These are phyloP conservation scores for Leccinum pallidistipes DNA, from an alignment of 1,284 basidiomycete species.

Conservation along the genomic window DNA sequence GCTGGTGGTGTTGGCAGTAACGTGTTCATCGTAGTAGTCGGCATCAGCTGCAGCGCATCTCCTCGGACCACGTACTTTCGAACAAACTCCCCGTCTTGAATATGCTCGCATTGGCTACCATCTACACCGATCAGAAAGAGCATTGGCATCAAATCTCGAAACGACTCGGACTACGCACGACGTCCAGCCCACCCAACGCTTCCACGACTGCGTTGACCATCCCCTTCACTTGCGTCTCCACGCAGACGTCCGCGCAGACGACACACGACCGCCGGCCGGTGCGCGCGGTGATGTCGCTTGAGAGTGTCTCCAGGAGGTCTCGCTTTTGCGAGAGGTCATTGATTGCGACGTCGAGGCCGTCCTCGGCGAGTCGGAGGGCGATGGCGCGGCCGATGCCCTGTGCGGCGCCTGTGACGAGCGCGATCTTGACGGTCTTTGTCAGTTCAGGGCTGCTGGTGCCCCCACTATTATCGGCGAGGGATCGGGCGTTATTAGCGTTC, in stretches of 20 bases:
- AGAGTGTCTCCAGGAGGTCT: neutral
- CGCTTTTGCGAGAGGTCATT: neutral
- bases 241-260: constrained; percentile 9
- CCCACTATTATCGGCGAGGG: too few relatives aligned
- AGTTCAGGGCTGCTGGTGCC: too few relatives aligned
- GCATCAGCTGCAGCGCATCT: neutral
- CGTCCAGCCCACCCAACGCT: constrained; percentile 10
- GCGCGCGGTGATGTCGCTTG: neutral
- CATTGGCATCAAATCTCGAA: neutral
- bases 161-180: neutral
- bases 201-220: constrained; percentile 8
- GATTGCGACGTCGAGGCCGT: neutral
- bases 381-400: too few relatives aligned
- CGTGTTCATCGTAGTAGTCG: neutral
- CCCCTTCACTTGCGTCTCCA: constrained; percentile 8
- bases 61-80: constrained; percentile 9
- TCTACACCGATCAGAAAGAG: constrained; percentile 4
- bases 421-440: too few relatives aligned
- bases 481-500: too few relatives aligned
- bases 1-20: constrained; percentile 9
- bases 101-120: constrained; percentile 27
- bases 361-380: too few relatives aligned
- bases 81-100: constrained; percentile 10
- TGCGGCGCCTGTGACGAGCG: too few relatives aligned
- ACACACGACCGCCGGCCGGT: neutral